Conservation (phyloP, 345 rosid genomes). For the Jatropha curcas region DNA sequence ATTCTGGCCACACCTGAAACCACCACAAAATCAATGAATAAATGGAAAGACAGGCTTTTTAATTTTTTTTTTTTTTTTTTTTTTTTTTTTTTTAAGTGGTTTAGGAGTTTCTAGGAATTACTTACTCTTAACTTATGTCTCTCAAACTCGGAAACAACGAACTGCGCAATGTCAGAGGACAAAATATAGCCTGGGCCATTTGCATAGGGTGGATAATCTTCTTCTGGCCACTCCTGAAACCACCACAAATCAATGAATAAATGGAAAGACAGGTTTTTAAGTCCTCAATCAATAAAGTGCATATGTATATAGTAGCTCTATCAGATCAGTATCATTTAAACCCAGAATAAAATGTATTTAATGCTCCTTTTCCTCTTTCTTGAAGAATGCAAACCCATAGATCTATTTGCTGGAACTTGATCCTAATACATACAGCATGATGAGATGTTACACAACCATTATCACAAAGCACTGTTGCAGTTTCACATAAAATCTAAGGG, state of each 20-base stretch:
- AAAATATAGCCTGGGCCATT: constrained; percentile 92
- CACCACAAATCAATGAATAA: constrained; percentile 19
- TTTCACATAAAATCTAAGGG: background rate
- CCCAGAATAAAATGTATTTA: background rate
- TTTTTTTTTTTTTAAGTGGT: too few relatives aligned
- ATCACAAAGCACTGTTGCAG: background rate
- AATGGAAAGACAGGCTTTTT: background rate
- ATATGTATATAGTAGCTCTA: background rate
- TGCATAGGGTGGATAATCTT: constrained; percentile 94
- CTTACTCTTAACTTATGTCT: constrained; percentile 71
- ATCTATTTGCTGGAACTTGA: background rate
- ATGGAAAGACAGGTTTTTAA: background rate
- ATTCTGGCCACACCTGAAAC: constrained; percentile 94
- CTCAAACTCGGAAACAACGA: constrained; percentile 80
- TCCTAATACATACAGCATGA: background rate
- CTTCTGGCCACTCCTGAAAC: constrained; percentile 95
- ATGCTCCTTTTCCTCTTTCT: background rate
- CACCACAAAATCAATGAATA: constrained; percentile 17
- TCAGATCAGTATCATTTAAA: background rate
- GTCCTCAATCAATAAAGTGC: background rate
- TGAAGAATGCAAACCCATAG: background rate
- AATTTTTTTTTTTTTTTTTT: too few relatives aligned
- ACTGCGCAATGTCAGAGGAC: constrained; percentile 72
- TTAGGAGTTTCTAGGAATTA: background rate
- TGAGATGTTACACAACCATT: background rate